phyloP scores from a whole-genome alignment of 768 basidiomycete species.

The Rhizopogon vesiculosus region DNA sequence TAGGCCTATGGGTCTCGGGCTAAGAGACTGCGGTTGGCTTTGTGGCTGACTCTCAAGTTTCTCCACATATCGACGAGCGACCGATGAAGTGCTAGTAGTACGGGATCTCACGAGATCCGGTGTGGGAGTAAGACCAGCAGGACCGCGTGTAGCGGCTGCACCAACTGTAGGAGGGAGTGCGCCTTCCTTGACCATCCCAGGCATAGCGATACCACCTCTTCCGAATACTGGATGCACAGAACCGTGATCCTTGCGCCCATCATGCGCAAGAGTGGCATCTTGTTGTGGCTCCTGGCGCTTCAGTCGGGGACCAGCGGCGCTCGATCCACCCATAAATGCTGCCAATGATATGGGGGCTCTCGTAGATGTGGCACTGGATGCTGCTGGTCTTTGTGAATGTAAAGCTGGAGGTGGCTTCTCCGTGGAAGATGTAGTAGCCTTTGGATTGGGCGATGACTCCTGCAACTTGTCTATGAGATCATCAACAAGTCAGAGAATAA shows the following conservation, averaged over 20 bases:
- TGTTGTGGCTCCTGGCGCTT: constrained; percentile 69
- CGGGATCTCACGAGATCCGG: constrained; percentile 21
- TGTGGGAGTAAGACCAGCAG: constrained; percentile 3
- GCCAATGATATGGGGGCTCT: constrained; percentile 64
- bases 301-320: constrained; percentile 66
- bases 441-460: constrained; percentile 6
- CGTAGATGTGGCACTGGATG: constrained; percentile 19
- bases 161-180: constrained; percentile 5
- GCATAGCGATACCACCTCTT: constrained; percentile 69
- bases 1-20: constrained; percentile 17
- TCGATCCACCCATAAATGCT: constrained; percentile 72
- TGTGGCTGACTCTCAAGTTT: constrained; percentile 33
- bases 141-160: not conserved
- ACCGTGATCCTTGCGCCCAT: constrained; percentile 48
- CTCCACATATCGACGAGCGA: constrained; percentile 30
- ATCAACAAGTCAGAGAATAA: not conserved
- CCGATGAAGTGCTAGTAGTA: constrained; percentile 30
- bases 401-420: constrained; percentile 5
- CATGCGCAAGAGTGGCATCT: constrained; percentile 63
- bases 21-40: constrained; percentile 29
- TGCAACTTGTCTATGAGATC: constrained; percentile 17
- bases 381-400: constrained; percentile 8
- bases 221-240: constrained; percentile 75
- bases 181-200: constrained; percentile 46
- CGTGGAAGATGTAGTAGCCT: not conserved